These are phyloP conservation scores for Lojkania enalia DNA, from an alignment of 2,329 filamentous ascomycete species.

Conservation along the genomic window DNA sequence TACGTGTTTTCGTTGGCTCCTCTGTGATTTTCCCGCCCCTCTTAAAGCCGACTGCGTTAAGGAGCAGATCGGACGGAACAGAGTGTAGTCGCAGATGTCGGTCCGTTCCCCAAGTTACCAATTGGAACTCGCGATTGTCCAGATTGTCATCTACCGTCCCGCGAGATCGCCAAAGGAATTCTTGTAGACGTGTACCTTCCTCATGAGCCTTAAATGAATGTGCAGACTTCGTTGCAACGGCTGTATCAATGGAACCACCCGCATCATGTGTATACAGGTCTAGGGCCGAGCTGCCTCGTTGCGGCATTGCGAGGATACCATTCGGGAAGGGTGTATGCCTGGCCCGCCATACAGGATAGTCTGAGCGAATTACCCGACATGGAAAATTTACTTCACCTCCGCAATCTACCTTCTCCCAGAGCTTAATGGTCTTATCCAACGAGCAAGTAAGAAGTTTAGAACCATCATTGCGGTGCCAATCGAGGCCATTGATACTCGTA, in stretches of 20 bases:
- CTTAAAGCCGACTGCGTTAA: slow-evolving; percentile 69
- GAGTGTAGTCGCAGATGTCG: slow-evolving; percentile 79
- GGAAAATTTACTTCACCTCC: slow-evolving; percentile 49
- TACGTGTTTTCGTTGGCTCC: slow-evolving; percentile 74
- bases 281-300: slow-evolving; percentile 81
- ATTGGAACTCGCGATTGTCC: slow-evolving; percentile 86
- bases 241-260: slow-evolving; percentile 37
- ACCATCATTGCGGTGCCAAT: slow-evolving; percentile 82
- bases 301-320: slow-evolving; percentile 87
- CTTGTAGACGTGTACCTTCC: slow-evolving; percentile 68
- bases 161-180: slow-evolving; percentile 86
- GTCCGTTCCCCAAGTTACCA: slow-evolving; percentile 91
- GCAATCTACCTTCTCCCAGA: slow-evolving; percentile 77
- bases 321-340: slow-evolving; percentile 88
- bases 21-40: slow-evolving; percentile 68
- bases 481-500: slow-evolving; percentile 93
- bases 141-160: slow-evolving; percentile 67
- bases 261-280: slow-evolving; percentile 76
- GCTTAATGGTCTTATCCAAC: slow-evolving; percentile 87
- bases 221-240: slow-evolving; percentile 48
- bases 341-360: slow-evolving; percentile 88
- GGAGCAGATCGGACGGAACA: slow-evolving; percentile 65
- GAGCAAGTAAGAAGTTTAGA: slow-evolving; percentile 84
- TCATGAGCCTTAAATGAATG: slow-evolving; percentile 58
- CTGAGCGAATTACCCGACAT: slow-evolving; percentile 71